Base-by-base conservation (phyloP, 164 flowering plant species). In the Nelumbo lutea region DNA sequence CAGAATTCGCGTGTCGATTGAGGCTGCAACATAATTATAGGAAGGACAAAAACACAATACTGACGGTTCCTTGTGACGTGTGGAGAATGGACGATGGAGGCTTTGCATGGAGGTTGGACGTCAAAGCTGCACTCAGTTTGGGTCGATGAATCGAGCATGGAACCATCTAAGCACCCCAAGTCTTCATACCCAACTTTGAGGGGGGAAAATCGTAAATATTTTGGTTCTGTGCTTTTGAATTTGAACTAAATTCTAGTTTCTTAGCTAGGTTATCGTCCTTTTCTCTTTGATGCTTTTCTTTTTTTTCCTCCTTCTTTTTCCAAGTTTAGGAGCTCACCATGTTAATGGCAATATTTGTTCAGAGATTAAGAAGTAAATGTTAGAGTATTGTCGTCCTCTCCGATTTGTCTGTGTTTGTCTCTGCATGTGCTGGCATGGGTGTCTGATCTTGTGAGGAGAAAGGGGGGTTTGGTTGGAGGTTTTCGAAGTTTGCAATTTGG, bases 41-140 rank as follows among this genome's bases (percentile, higher is more conserved):
- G 68, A 80, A 77, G 74, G 82, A 58, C 74, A 77, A 56, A 70
- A 13, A 69, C 60, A 76, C 85, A 2, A 27, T 27, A 27, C 14
- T 80, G 71, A 87, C 82, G 11, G 70, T 89, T 66, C 96, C 96
- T 1, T 88, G 90, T 72, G 97, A 93, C 61, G 97, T 85, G 61
- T 91, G 98, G 98, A 82, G 86, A 62, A 72, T 90, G 88, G 83
- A 84, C 56, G 72, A 75, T 4, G 92, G 97, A 6, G 90, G 91
- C 2, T 80, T 81, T 79, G 96, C 96, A 71, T 93, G 98, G 98
- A 78, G 97, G 78, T 71, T 91, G 58, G 97, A 93, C 73, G 85
- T 87, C 3, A 72, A 86, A 7, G 96, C 94, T 11, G 98, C 96
- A 10, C 90, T 93, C 45, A 68, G 87, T 55, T 67, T 93, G 61